Conservation (phyloP, 805 yeast species). For the Metschnikowia rubicola region DNA sequence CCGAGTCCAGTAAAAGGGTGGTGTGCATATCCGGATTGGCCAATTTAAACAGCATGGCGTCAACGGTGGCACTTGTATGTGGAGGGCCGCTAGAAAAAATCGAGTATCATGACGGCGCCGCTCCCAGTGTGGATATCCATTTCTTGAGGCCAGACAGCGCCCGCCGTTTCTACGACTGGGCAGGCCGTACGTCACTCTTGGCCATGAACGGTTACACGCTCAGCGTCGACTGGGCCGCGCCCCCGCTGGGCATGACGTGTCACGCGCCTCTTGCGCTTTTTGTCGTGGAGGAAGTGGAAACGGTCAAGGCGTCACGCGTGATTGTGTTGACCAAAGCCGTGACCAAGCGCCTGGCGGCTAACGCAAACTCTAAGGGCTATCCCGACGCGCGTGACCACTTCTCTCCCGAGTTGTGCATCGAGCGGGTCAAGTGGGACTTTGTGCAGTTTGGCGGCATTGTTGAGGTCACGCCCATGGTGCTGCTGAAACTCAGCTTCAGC, state of each 20-base stretch:
- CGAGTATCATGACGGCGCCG: conserved; percentile 21
- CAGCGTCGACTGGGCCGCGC: conserved; percentile 45
- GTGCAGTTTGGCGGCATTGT: conserved; percentile 54
- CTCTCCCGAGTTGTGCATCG: conserved; percentile 42
- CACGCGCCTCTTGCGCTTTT: conserved; percentile 25
- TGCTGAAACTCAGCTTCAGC: conserved; percentile 59
- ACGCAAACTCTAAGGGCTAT: conserved; percentile 21
- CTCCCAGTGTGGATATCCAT: conserved; percentile 39
- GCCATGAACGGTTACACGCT: conserved; percentile 54
- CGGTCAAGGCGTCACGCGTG: conserved; percentile 52
- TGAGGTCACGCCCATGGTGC: conserved; percentile 64
- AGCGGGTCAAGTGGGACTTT: conserved; percentile 48
- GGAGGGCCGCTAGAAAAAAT: conserved; percentile 71
- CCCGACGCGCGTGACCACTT: conserved; percentile 45
- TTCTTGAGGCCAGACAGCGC: conserved; percentile 58
- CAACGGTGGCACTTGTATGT: conserved; percentile 51
- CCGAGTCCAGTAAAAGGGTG: conserved; percentile 13
- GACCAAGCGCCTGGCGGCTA: background rate
- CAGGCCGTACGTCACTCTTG: conserved; percentile 48
- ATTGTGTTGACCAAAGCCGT: conserved; percentile 37
- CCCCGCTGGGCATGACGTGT: background rate
- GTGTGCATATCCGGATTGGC: conserved; percentile 41
- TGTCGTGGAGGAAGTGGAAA: conserved; percentile 30
- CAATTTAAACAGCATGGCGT: conserved; percentile 41
- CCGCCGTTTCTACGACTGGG: conserved; percentile 47